These are phyloP conservation scores for Acacia pycnantha DNA, from an alignment of 331 rosid species.

Conservation along the genomic window DNA sequence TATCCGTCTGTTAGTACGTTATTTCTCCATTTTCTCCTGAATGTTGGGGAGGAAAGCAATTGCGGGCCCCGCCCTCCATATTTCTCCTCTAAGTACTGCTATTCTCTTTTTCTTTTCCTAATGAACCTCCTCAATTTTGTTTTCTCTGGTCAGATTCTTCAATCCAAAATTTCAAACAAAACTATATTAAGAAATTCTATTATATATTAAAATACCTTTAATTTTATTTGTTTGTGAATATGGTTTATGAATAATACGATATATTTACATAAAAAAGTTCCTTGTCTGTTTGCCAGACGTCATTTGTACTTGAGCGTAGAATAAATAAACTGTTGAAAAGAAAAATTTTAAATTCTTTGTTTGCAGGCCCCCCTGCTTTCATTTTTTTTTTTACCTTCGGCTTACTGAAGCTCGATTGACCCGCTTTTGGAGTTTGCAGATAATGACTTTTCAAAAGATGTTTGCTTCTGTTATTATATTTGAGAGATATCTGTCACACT, in stretches of 20 bases:
- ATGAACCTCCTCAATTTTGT: not conserved
- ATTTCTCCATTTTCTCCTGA: not conserved
- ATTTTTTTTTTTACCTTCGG: not conserved
- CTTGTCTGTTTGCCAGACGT: constrained; percentile 23
- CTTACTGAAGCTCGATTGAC: constrained; percentile 35
- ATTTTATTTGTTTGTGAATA: not conserved
- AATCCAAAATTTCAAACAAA: not conserved
- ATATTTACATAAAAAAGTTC: not conserved
- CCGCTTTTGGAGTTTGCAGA: constrained; percentile 41
- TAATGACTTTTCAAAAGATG: constrained; percentile 44
- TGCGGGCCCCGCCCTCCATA: not conserved
- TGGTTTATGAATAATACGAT: not conserved
- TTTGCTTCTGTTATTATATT: not conserved
- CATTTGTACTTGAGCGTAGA: constrained; percentile 26
- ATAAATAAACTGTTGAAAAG: not conserved
- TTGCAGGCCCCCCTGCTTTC: constrained; percentile 11
- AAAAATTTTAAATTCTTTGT: constrained; percentile 20
- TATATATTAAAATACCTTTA: not conserved
- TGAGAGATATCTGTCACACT: constrained; percentile 11
- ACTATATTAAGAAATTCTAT: not conserved
- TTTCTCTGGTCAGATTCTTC: not conserved
- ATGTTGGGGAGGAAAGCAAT: not conserved
- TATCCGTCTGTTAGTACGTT: not conserved
- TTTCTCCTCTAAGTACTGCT: not conserved
- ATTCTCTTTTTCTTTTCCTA: not conserved